Percentiles rank a stretch among this genome's conserved stretches.
Evolutionary conservation across 176 grass and related monocot species (phyloP).

Genomic region (Zizania latifolia): DNA sequence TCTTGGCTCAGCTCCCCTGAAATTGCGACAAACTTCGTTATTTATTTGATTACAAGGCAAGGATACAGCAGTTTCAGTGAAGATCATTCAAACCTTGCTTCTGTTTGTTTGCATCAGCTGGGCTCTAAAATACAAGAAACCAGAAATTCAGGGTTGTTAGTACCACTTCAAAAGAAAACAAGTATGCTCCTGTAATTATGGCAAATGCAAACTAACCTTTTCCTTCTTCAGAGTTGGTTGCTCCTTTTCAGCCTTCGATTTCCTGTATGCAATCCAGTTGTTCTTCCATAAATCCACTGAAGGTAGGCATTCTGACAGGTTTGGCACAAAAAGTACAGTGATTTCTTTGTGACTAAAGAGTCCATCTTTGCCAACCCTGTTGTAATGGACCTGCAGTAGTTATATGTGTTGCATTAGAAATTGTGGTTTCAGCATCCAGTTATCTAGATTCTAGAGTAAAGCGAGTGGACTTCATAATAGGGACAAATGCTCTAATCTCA

Average conservation of each 20-base stretch:
- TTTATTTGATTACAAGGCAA: neutral
- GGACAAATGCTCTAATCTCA: neutral
- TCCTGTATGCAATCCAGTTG: conserved; percentile 72
- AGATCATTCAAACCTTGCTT: conserved; percentile 39
- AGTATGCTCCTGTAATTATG: neutral
- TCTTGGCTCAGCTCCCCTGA: conserved; percentile 28
- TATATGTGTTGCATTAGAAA: neutral
- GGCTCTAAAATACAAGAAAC: conserved; percentile 45
- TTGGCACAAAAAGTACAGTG: conserved; percentile 81
- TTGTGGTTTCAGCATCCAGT: neutral
- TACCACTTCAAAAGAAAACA: neutral
- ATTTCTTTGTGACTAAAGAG: conserved; percentile 81
- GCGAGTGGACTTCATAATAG: neutral
- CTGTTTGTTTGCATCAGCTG: conserved; percentile 53
- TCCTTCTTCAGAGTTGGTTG: conserved; percentile 49
- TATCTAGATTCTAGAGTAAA: conserved; percentile 3
- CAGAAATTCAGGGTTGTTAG: neutral
- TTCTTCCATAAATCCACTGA: conserved; percentile 66
- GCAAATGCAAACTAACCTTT: conserved; percentile 48
- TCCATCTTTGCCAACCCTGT: conserved; percentile 78
- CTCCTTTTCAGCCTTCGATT: conserved; percentile 57
- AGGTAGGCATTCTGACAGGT: conserved; percentile 78
- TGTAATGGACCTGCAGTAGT: conserved; percentile 82
- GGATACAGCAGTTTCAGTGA: neutral
- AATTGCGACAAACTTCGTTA: conserved; percentile 11